phyloP scores from a whole-genome alignment of 176 grass and related monocot genomes.

The Aegilops longissima region DNA sequence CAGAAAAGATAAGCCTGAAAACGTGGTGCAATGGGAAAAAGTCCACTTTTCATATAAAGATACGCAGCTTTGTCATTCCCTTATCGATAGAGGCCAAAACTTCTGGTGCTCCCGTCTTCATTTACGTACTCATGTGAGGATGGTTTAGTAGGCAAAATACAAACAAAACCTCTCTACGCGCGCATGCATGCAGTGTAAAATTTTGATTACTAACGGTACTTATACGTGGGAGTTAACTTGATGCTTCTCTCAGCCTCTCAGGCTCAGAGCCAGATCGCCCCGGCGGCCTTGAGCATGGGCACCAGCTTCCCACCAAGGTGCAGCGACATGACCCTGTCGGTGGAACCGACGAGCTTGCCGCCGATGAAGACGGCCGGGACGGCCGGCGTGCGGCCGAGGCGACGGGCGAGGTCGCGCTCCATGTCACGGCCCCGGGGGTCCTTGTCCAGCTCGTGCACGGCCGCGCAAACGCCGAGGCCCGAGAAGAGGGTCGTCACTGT shows the following conservation, averaged over 20 bases:
- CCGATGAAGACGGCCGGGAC: slow-evolving; percentile 61
- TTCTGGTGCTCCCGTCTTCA: neutral
- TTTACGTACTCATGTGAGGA: neutral
- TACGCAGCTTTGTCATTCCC: neutral
- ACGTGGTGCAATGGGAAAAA: neutral
- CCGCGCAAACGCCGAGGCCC: slow-evolving; percentile 45
- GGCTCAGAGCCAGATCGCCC: slow-evolving; percentile 61
- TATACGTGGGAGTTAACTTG: neutral
- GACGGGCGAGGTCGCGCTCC: slow-evolving; percentile 52
- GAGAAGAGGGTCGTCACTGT: slow-evolving; percentile 55
- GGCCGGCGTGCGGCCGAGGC: slow-evolving; percentile 37
- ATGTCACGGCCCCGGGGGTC: slow-evolving; percentile 55
- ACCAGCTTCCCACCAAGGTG: slow-evolving; percentile 58
- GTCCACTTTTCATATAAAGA: neutral
- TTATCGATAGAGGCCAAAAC: neutral
- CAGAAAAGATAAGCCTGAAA: neutral
- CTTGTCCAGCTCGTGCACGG: slow-evolving; percentile 61
- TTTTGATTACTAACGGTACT: neutral
- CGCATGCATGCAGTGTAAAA: neutral
- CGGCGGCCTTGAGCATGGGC: slow-evolving; percentile 53
- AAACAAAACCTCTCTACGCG: neutral
- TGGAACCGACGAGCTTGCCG: slow-evolving; percentile 61
- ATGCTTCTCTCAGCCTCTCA: neutral
- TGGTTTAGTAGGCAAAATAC: neutral
- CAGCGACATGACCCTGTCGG: slow-evolving; percentile 61